These are phyloP conservation scores for Gossypium rotundifolium DNA, from an alignment of 345 rosid genomes.

Conservation along the genomic window DNA sequence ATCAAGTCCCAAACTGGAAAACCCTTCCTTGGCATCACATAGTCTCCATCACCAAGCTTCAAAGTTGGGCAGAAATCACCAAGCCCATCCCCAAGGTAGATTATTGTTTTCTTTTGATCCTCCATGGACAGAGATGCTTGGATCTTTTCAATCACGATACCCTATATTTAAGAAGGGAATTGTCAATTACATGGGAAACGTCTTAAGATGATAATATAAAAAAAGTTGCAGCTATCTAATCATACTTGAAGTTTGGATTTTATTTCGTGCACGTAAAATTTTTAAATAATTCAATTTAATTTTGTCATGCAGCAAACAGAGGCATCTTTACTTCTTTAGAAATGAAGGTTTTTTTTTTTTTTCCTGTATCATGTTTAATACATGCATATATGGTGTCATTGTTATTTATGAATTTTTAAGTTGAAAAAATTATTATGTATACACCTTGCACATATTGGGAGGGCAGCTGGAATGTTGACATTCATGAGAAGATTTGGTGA, in stretches of 20 bases:
- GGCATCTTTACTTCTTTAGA: no score
- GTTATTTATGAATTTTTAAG: no score
- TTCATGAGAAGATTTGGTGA: conserved; percentile 48
- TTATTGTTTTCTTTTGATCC: conserved; percentile 41
- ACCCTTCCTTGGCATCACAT: conserved; percentile 77
- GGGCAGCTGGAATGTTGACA: conserved; percentile 54
- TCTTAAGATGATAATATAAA: not conserved
- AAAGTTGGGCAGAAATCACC: conserved; percentile 80
- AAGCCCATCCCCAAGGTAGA: conserved; percentile 75
- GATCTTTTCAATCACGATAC: conserved; percentile 52
- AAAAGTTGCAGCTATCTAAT: no score
- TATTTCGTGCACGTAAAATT: not conserved
- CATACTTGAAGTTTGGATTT: not conserved
- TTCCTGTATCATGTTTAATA: no score
- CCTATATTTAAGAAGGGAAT: conserved; percentile 26
- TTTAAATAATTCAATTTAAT: no score
- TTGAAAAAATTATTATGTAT: not conserved
- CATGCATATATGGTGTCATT: no score
- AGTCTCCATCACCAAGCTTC: conserved; percentile 48
- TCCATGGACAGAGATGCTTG: conserved; percentile 32
- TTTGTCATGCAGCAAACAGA: no score
- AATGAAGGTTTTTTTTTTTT: no score
- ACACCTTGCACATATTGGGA: conserved; percentile 78
- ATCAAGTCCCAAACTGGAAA: conserved; percentile 79
- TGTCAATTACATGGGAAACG: not conserved